Evolutionary conservation across 805 yeast species (phyloP), one percentile per base, ranked within the genome.

Genomic region (Danielozyma ontarioensis): DNA sequence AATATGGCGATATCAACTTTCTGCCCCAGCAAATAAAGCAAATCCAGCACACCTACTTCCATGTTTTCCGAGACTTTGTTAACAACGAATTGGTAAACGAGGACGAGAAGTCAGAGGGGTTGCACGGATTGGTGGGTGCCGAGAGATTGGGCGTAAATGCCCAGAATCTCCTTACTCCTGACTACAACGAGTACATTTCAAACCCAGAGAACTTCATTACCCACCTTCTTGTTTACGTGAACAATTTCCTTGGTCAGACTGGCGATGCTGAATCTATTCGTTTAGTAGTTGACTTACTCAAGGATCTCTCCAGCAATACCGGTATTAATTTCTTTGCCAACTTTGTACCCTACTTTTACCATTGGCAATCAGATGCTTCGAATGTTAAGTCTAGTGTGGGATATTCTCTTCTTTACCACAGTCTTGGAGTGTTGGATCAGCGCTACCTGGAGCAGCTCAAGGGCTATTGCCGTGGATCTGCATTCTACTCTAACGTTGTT

Each of bases 291-390:
- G 48, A 42, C 3, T 42, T 55, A 15, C 36, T 62, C 13, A 46
- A 49, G 21, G 44, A 41, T 27, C 28, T 40, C 35, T 35, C 56
- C 14, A 35, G 45, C 8, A 56, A 55, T 17, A 64, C 64, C 33
- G 80, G 80, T 1, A 51, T 72, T 31, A 74, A 74, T 42, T 64
- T 72, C 17, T 44, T 70, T 15, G 61, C 53, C 37, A 70, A 71
- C 40, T 67, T 63, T 30, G 36, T 74, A 3, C 70, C 76, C 3
- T 70, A 62, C 41, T 65, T 72, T 40, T 59, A 59, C 35, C 62
- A 60, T 35, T 74, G 78, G 78, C 44, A 42, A n/a, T 25, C 31
- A 6, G 39, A 37, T 16, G 35, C 31, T 29, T 14, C 46, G n/a
- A 46, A 39, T 7, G 38, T 51, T 10, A 48, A 46, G 29, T 69